These are phyloP conservation scores for Apiotrichum mycotoxinovorans DNA, from an alignment of 1,284 basidiomycete genomes.

Conservation along the genomic window DNA sequence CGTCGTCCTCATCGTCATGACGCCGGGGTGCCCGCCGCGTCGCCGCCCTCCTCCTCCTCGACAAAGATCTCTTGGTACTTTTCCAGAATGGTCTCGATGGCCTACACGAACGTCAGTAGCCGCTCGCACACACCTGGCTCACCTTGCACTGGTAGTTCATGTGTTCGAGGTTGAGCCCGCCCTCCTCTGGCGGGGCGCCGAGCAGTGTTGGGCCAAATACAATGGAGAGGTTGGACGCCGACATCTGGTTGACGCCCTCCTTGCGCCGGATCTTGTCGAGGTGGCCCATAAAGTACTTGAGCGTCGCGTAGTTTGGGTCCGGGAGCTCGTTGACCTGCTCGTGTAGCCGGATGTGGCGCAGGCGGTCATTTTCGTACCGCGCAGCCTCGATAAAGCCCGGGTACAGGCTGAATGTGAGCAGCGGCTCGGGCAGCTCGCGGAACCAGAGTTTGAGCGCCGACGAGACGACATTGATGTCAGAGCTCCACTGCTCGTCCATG, in stretches of 20 bases:
- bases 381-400: conserved; percentile 92
- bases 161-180: conserved; percentile 56
- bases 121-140: conserved; percentile 15
- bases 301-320: conserved; percentile 94
- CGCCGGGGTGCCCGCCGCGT: neutral
- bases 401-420: conserved; percentile 80
- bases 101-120: conserved; percentile 57
- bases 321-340: conserved; percentile 97
- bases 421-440: conserved; percentile 89
- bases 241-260: conserved; percentile 84
- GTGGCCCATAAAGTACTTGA: conserved; percentile 94
- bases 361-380: conserved; percentile 86
- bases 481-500: conserved; percentile 80
- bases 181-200: conserved; percentile 56
- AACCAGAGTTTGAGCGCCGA: conserved; percentile 95
- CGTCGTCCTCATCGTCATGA: no score
- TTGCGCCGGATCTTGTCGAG: conserved; percentile 77
- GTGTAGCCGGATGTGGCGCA: conserved; percentile 90
- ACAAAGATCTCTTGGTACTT: conserved; percentile 84
- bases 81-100: conserved; percentile 79
- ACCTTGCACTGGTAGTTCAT: conserved; percentile 66
- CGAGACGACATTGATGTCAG: conserved; percentile 93
- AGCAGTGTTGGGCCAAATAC: conserved; percentile 97
- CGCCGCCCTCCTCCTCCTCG: conserved; percentile 55
- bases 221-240: conserved; percentile 86